Conservation (phyloP, 345 rosid species). For the Populus nigra region DNA sequence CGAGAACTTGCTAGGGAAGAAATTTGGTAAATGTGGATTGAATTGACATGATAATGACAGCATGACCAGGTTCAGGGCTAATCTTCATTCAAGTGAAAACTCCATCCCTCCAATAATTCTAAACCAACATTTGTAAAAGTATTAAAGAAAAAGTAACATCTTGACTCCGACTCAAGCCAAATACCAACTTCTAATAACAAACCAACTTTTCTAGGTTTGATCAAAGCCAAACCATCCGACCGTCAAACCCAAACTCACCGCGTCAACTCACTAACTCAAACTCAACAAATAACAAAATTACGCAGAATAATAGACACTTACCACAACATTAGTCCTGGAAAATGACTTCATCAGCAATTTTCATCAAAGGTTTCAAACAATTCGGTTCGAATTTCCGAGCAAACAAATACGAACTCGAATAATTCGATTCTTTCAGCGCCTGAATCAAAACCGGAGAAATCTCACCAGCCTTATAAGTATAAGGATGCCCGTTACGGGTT, state of each 20-base stretch:
- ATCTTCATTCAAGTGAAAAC: too few species aligned
- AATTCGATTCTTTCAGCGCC: slow-evolving; percentile 56
- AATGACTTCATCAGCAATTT: slow-evolving; percentile 66
- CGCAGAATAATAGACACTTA: slow-evolving; percentile 21
- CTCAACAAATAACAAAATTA: not conserved
- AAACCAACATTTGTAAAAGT: not conserved
- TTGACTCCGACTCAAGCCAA: not conserved
- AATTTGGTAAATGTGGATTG: not conserved
- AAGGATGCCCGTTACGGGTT: slow-evolving; percentile 77
- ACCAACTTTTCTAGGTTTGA: not conserved
- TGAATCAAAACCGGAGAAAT: slow-evolving; percentile 54
- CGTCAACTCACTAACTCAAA: slow-evolving; percentile 10
- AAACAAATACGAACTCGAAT: slow-evolving; percentile 74
- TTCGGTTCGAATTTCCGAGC: slow-evolving; percentile 92
- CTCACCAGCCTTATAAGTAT: slow-evolving; percentile 59
- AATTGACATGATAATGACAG: not conserved
- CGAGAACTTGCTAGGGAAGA: not conserved
- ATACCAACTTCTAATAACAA: not conserved
- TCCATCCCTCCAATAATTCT: not conserved
- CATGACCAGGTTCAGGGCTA: not conserved
- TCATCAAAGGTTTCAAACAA: slow-evolving; percentile 75
- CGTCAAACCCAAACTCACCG: slow-evolving; percentile 1
- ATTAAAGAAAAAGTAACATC: not conserved
- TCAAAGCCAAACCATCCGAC: not conserved
- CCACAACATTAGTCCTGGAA: slow-evolving; percentile 66